These are phyloP conservation scores for Auriscalpium orientale DNA, from an alignment of 768 basidiomycete species.

Conservation along the genomic window DNA sequence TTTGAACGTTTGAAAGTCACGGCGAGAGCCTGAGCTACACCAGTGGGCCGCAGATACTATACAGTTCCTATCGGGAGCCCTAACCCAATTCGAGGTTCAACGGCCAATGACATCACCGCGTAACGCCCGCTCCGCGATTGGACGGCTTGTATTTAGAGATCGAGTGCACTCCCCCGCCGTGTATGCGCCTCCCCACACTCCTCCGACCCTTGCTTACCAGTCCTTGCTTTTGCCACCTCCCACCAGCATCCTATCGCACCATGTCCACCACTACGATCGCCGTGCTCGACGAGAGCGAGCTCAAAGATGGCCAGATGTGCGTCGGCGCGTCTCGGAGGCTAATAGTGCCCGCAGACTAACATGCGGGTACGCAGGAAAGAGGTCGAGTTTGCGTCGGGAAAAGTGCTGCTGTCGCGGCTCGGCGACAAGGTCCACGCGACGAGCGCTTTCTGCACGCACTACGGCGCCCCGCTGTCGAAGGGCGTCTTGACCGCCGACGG, in stretches of 20 bases:
- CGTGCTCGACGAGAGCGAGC: conserved; percentile 39
- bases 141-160: not conserved
- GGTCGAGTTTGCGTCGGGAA: conserved; percentile 69
- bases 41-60: no score
- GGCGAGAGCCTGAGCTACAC: no score
- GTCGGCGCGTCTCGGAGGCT: conserved; percentile 9
- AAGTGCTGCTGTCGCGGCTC: conserved; percentile 70
- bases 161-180: not conserved
- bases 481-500: conserved; percentile 76
- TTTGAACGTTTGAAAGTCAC: no score
- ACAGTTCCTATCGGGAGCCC: not conserved
- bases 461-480: conserved; percentile 81
- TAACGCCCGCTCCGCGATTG: not conserved
- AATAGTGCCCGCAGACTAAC: not conserved
- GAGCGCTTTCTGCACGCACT: conserved; percentile 84
- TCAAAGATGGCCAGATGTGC: conserved; percentile 51
- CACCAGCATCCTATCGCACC: conserved; percentile 1
- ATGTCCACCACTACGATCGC: conserved; percentile 37
- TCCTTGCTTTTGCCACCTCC: not conserved
- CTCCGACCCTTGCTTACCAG: not conserved
- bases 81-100: not conserved
- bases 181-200: not conserved
- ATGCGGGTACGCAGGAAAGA: conserved; percentile 54
- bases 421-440: conserved; percentile 73
- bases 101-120: not conserved